A percentile compares a stretch with the other conserved stretches of the same genome.
Conservation (phyloP, 1,284 basidiomycete species). For the Pseudomicrostroma phylloplanum region DNA sequence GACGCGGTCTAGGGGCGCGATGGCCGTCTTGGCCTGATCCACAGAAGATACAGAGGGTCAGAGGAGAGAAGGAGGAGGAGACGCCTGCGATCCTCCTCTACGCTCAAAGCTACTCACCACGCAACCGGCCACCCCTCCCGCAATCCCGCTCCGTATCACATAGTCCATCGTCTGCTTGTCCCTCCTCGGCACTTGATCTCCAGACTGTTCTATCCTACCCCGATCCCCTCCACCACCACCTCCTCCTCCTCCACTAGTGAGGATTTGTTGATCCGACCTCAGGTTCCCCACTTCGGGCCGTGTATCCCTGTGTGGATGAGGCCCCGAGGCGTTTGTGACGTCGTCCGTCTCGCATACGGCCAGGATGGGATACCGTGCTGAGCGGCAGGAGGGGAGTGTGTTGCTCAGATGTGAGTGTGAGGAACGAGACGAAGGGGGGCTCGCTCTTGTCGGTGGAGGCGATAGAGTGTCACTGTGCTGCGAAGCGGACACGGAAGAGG, state of each 20-base stretch:
- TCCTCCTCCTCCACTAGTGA: too few relatives aligned
- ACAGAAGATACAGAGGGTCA: not conserved
- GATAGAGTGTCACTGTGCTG: too few relatives aligned
- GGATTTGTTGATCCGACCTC: too few relatives aligned
- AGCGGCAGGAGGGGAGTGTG: too few relatives aligned
- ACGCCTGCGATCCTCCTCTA: not conserved
- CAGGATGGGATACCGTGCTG: not conserved
- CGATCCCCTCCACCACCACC: too few relatives aligned
- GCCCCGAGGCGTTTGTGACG: not conserved
- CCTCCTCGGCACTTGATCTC: not conserved
- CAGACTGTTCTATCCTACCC: too few relatives aligned
- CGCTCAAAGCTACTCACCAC: conserved; percentile 57
- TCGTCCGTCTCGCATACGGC: conserved; percentile 16
- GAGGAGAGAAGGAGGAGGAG: conserved; percentile 9
- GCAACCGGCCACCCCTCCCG: conserved; percentile 88
- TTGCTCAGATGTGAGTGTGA: too few relatives aligned
- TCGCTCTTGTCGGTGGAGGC: too few relatives aligned
- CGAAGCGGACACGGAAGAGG: too few relatives aligned
- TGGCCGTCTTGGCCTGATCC: conserved; percentile 74
- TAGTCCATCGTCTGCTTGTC: conserved; percentile 67
- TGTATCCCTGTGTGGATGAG: not conserved
- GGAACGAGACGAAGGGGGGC: too few relatives aligned
- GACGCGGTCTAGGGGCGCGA: conserved; percentile 93
- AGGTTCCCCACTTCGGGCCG: not conserved
- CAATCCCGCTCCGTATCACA: conserved; percentile 72